Conservation (phyloP, 2,329 filamentous ascomycete genomes). For the Meredithiella fracta region DNA sequence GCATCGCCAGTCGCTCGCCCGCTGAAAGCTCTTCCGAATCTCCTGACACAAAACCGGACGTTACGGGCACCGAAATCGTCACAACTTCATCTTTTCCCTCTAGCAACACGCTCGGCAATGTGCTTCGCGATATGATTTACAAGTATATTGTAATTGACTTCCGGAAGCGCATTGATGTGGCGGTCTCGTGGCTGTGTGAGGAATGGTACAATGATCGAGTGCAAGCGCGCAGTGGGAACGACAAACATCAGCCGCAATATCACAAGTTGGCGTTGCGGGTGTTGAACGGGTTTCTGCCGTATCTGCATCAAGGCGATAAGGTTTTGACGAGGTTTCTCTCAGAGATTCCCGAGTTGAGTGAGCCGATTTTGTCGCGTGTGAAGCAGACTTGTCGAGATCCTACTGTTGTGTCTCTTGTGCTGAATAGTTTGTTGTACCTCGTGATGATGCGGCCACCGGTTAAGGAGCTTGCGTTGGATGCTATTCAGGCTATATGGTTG, state of each 20-base stretch:
- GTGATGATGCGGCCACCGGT: constrained; percentile 52
- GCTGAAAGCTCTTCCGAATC: constrained; percentile 18
- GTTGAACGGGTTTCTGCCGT: constrained; percentile 78
- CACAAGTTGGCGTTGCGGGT: constrained; percentile 63
- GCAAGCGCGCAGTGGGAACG: constrained; percentile 18
- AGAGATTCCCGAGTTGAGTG: constrained; percentile 69
- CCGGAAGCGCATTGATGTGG: constrained; percentile 71
- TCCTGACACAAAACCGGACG: constrained; percentile 19
- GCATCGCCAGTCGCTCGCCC: constrained; percentile 39
- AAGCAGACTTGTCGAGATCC: constrained; percentile 50
- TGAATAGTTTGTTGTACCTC: constrained; percentile 49
- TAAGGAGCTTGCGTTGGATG: constrained; percentile 45
- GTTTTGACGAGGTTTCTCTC: constrained; percentile 79
- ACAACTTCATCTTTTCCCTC: constrained; percentile 1
- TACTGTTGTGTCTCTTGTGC: constrained; percentile 43
- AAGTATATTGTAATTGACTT: constrained; percentile 85
- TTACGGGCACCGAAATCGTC: constrained; percentile 16
- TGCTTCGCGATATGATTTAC: constrained; percentile 67
- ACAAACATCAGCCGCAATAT: constrained; percentile 39
- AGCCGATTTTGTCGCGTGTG: constrained; percentile 55
- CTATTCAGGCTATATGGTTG: constrained; percentile 49
- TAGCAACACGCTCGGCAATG: constrained; percentile 38
- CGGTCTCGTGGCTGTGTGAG: constrained; percentile 86
- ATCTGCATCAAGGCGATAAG: constrained; percentile 82
- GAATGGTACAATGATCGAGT: constrained; percentile 88